These are phyloP conservation scores for Melanogaster broomeanus DNA, from an alignment of 768 basidiomycete species.

Conservation along the genomic window DNA sequence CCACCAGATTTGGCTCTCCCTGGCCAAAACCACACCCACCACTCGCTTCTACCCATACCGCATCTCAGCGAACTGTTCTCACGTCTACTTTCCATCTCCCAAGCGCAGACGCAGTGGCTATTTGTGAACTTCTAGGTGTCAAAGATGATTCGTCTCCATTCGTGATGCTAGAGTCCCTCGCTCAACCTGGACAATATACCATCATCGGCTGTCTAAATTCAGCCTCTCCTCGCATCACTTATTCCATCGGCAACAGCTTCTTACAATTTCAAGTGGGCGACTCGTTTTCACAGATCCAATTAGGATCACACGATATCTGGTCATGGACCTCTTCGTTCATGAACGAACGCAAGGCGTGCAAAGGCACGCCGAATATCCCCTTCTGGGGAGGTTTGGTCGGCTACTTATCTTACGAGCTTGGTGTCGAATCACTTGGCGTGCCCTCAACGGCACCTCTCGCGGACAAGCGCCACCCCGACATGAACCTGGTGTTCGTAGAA, in stretches of 20 bases:
- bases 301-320: slow-evolving; percentile 65
- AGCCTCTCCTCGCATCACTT: slow-evolving; percentile 57
- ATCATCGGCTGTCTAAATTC: slow-evolving; percentile 65
- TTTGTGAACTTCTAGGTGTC: slow-evolving; percentile 68
- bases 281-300: slow-evolving; percentile 37
- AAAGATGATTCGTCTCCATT: slow-evolving; percentile 61
- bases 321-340: slow-evolving; percentile 75
- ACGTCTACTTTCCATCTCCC: slow-evolving; percentile 46
- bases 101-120: slow-evolving; percentile 39
- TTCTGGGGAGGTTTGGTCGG: slow-evolving; percentile 88
- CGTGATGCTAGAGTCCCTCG: slow-evolving; percentile 74
- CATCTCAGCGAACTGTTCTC: slow-evolving; percentile 30
- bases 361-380: slow-evolving; percentile 56
- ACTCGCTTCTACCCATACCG: slow-evolving; percentile 16
- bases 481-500: slow-evolving; percentile 77
- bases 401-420: slow-evolving; percentile 78
- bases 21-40: slow-evolving; percentile 55
- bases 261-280: slow-evolving; percentile 47
- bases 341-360: slow-evolving; percentile 46
- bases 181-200: slow-evolving; percentile 71
- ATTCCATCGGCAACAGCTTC: slow-evolving; percentile 50
- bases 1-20: slow-evolving; percentile 44
- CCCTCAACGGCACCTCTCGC: slow-evolving; percentile 32
- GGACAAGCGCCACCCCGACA: slow-evolving; percentile 59
- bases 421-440: slow-evolving; percentile 55